Evolutionary conservation across 2,329 filamentous ascomycete genomes (phyloP).

Genomic region (Scedosporium dehoogii): DNA sequence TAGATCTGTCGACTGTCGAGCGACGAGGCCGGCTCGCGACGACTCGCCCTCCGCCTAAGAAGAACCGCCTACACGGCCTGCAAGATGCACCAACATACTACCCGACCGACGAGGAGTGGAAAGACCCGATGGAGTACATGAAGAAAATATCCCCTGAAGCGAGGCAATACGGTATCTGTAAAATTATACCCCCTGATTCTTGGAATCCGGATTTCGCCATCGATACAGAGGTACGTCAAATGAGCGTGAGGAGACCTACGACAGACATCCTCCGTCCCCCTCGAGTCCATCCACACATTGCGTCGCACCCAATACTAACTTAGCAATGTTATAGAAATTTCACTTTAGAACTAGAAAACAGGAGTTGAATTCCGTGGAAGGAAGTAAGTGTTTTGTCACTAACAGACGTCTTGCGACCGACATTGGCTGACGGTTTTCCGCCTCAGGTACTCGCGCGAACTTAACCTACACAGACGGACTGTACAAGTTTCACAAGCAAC

Average conservation of each 20-base stretch:
- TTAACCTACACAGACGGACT: conserved; percentile 93
- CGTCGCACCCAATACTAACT: conserved; percentile 9
- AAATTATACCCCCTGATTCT: conserved; percentile 83
- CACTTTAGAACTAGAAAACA: conserved; percentile 95
- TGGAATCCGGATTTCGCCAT: conserved; percentile 97
- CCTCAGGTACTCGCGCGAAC: conserved; percentile 79
- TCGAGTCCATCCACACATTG: not conserved
- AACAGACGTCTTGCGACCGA: not conserved
- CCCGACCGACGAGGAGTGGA: conserved; percentile 89
- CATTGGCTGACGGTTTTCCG: conserved; percentile 2
- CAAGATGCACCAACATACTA: conserved; percentile 84
- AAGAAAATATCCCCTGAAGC: conserved; percentile 84
- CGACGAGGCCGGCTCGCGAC: conserved; percentile 73
- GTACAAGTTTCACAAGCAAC: conserved; percentile 92
- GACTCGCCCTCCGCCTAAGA: conserved; percentile 67
- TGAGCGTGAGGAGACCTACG: no score
- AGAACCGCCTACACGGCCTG: conserved; percentile 71
- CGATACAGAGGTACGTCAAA: conserved; percentile 69
- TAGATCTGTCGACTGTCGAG: conserved; percentile 86
- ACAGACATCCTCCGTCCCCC: not conserved
- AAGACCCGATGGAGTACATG: conserved; percentile 88
- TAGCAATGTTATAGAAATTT: conserved; percentile 56
- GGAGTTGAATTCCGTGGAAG: conserved; percentile 95
- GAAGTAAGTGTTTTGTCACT: conserved; percentile 54
- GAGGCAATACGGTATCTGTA: conserved; percentile 81